A percentile compares a stretch with the other conserved stretches of the same genome.
Evolutionary conservation across 1,284 basidiomycete genomes (phyloP).

Genomic region (Athelia sp.): DNA sequence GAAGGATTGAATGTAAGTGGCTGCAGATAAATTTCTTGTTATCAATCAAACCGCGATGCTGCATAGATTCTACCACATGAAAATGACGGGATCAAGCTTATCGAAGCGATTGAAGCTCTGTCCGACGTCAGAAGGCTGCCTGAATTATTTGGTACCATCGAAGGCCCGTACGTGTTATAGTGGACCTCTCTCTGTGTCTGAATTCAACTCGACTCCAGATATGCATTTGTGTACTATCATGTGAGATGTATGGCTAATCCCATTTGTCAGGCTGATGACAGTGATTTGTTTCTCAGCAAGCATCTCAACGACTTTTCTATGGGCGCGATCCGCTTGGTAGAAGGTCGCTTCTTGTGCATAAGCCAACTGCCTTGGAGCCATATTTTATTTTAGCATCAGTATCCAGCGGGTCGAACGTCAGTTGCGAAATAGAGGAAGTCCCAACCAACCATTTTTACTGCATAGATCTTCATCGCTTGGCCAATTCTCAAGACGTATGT

Average conservation of each 20-base stretch:
- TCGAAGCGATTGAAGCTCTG: constrained; percentile 40
- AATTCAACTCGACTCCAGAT: constrained; percentile 39
- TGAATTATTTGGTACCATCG: constrained; percentile 56
- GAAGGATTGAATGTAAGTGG: constrained; percentile 61
- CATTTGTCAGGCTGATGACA: background rate
- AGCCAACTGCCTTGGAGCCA: constrained; percentile 41
- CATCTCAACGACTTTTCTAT: constrained; percentile 58
- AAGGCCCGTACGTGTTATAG: constrained; percentile 75
- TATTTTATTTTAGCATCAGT: constrained; percentile 64
- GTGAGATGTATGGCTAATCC: constrained; percentile 34
- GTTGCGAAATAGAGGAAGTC: constrained; percentile 56
- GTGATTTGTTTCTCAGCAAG: constrained; percentile 29
- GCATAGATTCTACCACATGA: constrained; percentile 48
- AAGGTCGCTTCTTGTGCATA: constrained; percentile 78
- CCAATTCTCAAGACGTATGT: constrained; percentile 20
- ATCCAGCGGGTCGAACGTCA: constrained; percentile 42
- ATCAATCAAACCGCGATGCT: background rate
- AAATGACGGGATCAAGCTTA: constrained; percentile 77
- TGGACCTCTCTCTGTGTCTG: constrained; percentile 1
- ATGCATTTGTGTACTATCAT: constrained; percentile 79
- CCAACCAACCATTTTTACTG: constrained; percentile 54
- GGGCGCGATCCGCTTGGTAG: constrained; percentile 89
- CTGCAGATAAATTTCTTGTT: background rate
- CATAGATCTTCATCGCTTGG: constrained; percentile 36
- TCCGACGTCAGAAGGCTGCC: constrained; percentile 40